A percentile compares a stretch with the other conserved stretches of the same genome.
phyloP scores from a whole-genome alignment of 2,329 filamentous ascomycete genomes.

The Leptographium radiaticola region DNA sequence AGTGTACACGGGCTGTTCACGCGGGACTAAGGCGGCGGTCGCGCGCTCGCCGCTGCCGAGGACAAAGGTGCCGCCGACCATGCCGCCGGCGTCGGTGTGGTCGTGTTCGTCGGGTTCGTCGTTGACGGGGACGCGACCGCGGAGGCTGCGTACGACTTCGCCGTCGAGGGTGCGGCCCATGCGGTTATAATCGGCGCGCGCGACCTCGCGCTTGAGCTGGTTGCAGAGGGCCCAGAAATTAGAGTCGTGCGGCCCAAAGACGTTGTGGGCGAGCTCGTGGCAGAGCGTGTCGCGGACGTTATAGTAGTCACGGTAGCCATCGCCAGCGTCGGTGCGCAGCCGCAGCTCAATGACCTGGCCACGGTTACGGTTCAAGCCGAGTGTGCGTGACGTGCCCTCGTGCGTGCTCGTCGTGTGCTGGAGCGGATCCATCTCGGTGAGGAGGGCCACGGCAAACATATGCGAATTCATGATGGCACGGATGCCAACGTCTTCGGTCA shows the following conservation, averaged over 20 bases:
- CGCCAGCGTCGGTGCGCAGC: constrained; percentile 82
- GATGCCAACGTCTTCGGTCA: constrained; percentile 77
- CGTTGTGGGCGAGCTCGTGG: constrained; percentile 90
- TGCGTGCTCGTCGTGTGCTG: constrained; percentile 61
- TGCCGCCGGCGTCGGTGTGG: constrained; percentile 57
- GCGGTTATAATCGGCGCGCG: constrained; percentile 62
- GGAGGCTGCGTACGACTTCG: constrained; percentile 23
- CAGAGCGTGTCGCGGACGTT: constrained; percentile 85
- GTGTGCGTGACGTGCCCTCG: constrained; percentile 58
- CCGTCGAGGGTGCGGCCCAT: constrained; percentile 55
- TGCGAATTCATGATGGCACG: constrained; percentile 71
- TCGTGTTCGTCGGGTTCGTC: constrained; percentile 37
- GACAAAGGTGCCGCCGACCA: constrained; percentile 69
- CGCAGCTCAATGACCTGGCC: constrained; percentile 87
- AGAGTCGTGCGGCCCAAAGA: constrained; percentile 70
- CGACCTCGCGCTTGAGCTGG: constrained; percentile 79
- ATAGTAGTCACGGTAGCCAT: constrained; percentile 87
- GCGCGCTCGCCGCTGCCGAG: constrained; percentile 35
- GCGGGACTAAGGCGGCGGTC: too few species aligned
- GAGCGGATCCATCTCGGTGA: constrained; percentile 92
- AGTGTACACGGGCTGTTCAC: too few species aligned
- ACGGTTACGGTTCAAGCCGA: constrained; percentile 76
- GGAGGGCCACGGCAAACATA: constrained; percentile 67
- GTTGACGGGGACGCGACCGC: constrained; percentile 20
- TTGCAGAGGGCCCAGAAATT: constrained; percentile 84